Evolutionary conservation across 805 yeast genomes (phyloP).

Genomic region (Metschnikowia arizonensis): DNA sequence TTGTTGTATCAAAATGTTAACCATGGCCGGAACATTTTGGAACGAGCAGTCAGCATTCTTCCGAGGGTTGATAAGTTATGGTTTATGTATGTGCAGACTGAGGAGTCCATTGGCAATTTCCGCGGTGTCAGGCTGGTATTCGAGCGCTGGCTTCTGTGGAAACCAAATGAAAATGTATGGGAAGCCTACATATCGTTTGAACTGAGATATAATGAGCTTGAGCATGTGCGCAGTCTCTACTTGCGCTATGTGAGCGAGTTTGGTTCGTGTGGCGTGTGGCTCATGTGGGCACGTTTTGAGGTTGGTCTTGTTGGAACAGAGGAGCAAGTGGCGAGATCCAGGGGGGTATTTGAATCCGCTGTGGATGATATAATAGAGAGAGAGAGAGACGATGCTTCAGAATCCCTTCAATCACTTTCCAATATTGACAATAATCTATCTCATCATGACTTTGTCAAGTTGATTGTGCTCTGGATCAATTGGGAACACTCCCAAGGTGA

Average conservation of each 20-base stretch:
- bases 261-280: constrained; percentile 58
- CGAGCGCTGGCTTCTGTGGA: constrained; percentile 78
- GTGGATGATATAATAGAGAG: constrained; percentile 38
- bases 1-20: constrained; percentile 66
- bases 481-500: constrained; percentile 67
- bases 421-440: too few species aligned
- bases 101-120: constrained; percentile 68
- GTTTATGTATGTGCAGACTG: constrained; percentile 78
- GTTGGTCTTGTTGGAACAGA: constrained; percentile 24
- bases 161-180: constrained; percentile 69
- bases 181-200: constrained; percentile 70
- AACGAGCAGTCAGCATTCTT: constrained; percentile 66
- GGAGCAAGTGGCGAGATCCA: constrained; percentile 41
- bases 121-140: constrained; percentile 61
- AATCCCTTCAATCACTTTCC: too few species aligned
- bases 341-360: constrained; percentile 66
- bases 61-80: constrained; percentile 85
- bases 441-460: constrained; percentile 19
- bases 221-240: constrained; percentile 56
- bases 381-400: background rate
- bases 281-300: constrained; percentile 73
- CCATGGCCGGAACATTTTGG: constrained; percentile 83
- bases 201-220: constrained; percentile 53
- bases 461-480: constrained; percentile 54
- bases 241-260: constrained; percentile 39